Conservation (phyloP, 768 basidiomycete species). For the Basidioascus undulatus region DNA sequence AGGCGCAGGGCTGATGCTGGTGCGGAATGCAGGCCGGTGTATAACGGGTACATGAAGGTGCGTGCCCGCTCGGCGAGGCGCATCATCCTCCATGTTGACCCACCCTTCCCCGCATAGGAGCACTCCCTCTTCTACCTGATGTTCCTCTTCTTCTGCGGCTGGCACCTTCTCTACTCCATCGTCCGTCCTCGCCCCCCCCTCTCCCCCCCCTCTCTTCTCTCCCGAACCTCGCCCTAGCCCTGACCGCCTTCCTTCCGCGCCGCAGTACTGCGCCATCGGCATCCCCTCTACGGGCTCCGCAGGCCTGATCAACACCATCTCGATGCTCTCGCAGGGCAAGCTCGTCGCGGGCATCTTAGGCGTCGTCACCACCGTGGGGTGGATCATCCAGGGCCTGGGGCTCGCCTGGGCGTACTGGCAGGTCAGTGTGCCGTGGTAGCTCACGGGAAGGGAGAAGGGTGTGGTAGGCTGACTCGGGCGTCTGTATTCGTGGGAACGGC, state of each 20-base stretch:
- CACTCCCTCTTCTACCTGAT: constrained; percentile 16
- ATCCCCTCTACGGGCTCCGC: constrained; percentile 80
- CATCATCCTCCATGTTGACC: neutral
- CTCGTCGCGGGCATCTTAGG: constrained; percentile 65
- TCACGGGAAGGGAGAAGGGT: neutral
- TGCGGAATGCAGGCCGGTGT: constrained; percentile 43
- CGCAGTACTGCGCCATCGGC: constrained; percentile 36
- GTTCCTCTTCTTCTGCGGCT: constrained; percentile 90
- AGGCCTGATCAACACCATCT: constrained; percentile 78
- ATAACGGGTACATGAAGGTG: constrained; percentile 94
- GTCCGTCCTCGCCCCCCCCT: constrained; percentile 24
- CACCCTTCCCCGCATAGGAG: neutral
- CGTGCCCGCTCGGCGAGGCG: constrained; percentile 25
- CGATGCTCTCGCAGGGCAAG: constrained; percentile 42
- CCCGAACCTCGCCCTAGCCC: constrained; percentile 12
- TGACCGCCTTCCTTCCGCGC: neutral
- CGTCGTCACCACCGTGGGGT: constrained; percentile 56
- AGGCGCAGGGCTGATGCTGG: too few relatives aligned
- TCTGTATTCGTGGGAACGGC: neutral
- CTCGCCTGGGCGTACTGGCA: constrained; percentile 10
- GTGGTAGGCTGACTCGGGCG: neutral
- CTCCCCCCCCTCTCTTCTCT: constrained; percentile 7
- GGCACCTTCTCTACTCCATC: constrained; percentile 73
- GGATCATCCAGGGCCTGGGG: constrained; percentile 67
- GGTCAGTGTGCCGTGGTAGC: constrained; percentile 2